Percentiles rank a stretch among this genome's conserved stretches.
Evolutionary conservation across 805 yeast species (phyloP).

Genomic region (Lachancea sp.): DNA sequence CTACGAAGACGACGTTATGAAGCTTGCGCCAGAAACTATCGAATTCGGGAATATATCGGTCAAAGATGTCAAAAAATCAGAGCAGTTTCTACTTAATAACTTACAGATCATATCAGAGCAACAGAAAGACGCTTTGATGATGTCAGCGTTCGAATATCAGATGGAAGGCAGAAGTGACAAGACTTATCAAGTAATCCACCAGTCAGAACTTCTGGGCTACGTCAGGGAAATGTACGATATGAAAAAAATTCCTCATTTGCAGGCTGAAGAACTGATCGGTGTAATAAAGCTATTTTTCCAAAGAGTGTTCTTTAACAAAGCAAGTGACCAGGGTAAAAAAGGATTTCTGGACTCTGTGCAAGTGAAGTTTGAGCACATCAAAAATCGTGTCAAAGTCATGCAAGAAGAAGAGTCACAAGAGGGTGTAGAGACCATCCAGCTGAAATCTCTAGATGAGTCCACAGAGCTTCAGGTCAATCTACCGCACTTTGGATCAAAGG

Average conservation of each 20-base stretch:
- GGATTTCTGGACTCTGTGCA: conserved; percentile 72
- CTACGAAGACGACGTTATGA: conserved; percentile 41
- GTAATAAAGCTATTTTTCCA: conserved; percentile 64
- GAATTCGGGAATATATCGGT: conserved; percentile 54
- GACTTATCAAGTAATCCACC: conserved; percentile 67
- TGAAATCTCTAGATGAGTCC: conserved; percentile 80
- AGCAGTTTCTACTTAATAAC: conserved; percentile 46
- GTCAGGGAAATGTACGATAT: conserved; percentile 38
- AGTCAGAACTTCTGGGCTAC: conserved; percentile 75
- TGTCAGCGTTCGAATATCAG: conserved; percentile 86
- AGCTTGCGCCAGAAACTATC: conserved; percentile 55
- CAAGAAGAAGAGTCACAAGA: conserved; percentile 42
- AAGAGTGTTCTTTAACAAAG: conserved; percentile 40
- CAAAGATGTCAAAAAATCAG: conserved; percentile 45
- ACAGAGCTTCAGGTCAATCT: conserved; percentile 64
- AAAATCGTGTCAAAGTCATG: conserved; percentile 64
- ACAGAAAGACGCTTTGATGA: conserved; percentile 86
- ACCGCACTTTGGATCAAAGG: conserved; percentile 52
- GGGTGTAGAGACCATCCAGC: conserved; percentile 77
- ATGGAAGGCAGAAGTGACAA: conserved; percentile 49
- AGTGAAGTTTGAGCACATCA: conserved; percentile 69
- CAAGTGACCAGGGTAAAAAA: conserved; percentile 51
- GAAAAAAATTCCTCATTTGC: conserved; percentile 31
- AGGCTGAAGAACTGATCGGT: conserved; percentile 31
- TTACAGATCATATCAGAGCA: conserved; percentile 68